Percentiles rank a stretch among this genome's conserved stretches.
phyloP scores from a whole-genome alignment of 2,329 filamentous ascomycete species.

The Diaporthe caulivora region DNA sequence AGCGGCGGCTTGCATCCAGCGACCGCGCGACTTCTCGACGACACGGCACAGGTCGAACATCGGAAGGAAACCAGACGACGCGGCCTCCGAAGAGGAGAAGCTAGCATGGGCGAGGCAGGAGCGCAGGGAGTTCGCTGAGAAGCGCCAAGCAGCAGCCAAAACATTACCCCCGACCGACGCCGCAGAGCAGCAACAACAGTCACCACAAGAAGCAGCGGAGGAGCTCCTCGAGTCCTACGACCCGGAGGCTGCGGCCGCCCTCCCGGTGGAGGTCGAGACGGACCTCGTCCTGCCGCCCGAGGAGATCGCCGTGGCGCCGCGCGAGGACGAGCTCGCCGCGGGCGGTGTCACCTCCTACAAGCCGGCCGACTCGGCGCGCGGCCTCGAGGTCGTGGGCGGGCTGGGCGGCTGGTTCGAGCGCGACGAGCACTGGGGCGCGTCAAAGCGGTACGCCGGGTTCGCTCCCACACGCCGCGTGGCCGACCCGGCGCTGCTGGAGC shows the following conservation, averaged over 20 bases:
- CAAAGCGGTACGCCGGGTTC: slow-evolving; percentile 61
- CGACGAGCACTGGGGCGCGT: slow-evolving; percentile 63
- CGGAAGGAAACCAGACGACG: slow-evolving; percentile 2
- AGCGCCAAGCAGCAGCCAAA: background rate
- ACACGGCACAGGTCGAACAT: slow-evolving; percentile 19
- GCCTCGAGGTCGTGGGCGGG: slow-evolving; percentile 61
- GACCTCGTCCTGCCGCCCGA: slow-evolving; percentile 45
- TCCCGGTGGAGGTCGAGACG: slow-evolving; percentile 33
- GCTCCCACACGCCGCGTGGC: slow-evolving; percentile 53
- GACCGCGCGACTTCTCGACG: slow-evolving; percentile 37
- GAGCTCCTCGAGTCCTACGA: slow-evolving; percentile 31
- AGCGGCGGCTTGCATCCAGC: slow-evolving; percentile 5
- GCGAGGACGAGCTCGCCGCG: slow-evolving; percentile 29
- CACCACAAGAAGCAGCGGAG: slow-evolving; percentile 6
- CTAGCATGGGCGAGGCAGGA: background rate
- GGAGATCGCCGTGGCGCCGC: slow-evolving; percentile 23
- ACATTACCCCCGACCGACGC: background rate
- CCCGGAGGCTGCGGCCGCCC: background rate
- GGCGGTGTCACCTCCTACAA: background rate
- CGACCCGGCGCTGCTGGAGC: slow-evolving; percentile 60
- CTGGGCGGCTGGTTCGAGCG: slow-evolving; percentile 67
- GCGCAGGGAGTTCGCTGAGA: background rate
- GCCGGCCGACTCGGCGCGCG: slow-evolving; percentile 56
- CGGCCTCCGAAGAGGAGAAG: background rate
- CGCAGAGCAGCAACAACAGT: background rate